Conservation (phyloP, 768 basidiomycete genomes). For the Gloeophyllum trabeum region DNA sequence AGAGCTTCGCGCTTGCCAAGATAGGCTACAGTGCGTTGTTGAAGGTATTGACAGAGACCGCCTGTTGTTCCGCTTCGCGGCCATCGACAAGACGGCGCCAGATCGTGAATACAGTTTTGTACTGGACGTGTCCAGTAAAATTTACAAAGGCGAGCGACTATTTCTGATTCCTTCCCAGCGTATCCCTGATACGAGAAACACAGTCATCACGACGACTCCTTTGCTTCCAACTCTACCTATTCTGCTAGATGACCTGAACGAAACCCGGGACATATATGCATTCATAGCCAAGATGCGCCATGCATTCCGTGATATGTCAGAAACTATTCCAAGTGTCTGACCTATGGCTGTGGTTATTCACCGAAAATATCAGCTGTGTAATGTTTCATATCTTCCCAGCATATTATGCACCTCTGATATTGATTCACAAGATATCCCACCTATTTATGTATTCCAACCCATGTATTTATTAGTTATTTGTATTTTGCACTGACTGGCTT, state of each 20-base stretch:
- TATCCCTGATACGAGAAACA: slow-evolving; percentile 3
- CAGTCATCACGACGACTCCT: slow-evolving; percentile 78
- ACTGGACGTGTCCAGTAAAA: slow-evolving; percentile 52
- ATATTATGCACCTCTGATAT: too few relatives aligned
- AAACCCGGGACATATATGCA: slow-evolving; percentile 51
- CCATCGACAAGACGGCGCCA: slow-evolving; percentile 46
- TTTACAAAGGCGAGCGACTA: slow-evolving; percentile 49
- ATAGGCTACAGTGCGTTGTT: slow-evolving; percentile 48
- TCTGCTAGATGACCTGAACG: slow-evolving; percentile 61
- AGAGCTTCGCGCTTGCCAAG: slow-evolving; percentile 48
- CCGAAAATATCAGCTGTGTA: too few relatives aligned
- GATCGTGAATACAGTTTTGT: slow-evolving; percentile 64
- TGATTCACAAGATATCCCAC: too few relatives aligned
- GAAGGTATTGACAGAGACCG: slow-evolving; percentile 70
- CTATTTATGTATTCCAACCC: too few relatives aligned
- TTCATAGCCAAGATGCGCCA: slow-evolving; percentile 62
- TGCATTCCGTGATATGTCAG: slow-evolving; percentile 28
- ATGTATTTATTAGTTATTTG: too few relatives aligned
- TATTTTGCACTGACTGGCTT: too few relatives aligned
- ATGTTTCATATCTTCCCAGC: too few relatives aligned
- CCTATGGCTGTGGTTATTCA: too few relatives aligned
- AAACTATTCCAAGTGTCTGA: too few relatives aligned
- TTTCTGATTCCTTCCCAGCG: background rate
- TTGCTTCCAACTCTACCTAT: slow-evolving; percentile 54
- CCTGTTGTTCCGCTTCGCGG: slow-evolving; percentile 62